Conservation (phyloP, 139 green algal species). For the Chlorella sp. region DNA sequence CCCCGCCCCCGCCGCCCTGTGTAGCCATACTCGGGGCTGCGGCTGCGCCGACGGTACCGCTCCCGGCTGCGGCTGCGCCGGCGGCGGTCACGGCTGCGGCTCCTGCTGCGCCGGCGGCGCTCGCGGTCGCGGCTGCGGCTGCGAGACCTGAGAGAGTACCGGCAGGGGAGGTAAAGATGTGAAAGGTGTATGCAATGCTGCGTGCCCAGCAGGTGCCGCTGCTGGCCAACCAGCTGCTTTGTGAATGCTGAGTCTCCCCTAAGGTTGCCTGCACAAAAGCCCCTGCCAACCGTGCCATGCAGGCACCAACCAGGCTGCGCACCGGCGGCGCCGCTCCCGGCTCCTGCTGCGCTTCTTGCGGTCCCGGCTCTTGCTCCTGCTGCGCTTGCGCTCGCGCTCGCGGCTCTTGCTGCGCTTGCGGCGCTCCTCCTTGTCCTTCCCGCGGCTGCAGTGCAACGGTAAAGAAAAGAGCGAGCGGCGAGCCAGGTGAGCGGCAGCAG, state of each 20-base stretch:
- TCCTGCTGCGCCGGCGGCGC: not conserved
- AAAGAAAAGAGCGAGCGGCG: not conserved
- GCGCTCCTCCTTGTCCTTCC: conserved; percentile 26
- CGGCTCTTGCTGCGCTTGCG: conserved; percentile 21
- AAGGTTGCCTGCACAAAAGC: no score
- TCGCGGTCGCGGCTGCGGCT: conserved; percentile 17
- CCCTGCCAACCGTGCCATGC: no score
- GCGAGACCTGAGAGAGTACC: not conserved
- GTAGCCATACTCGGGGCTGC: conserved; percentile 55
- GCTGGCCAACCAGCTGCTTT: no score
- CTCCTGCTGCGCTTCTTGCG: conserved; percentile 15
- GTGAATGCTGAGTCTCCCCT: no score
- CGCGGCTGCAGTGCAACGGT: not conserved
- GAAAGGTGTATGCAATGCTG: no score
- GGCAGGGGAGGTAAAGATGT: no score
- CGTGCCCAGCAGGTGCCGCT: no score
- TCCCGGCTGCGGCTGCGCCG: conserved; percentile 27
- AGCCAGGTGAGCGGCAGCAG: no score
- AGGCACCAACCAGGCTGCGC: no score
- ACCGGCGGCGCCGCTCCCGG: not conserved
- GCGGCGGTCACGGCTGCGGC: not conserved
- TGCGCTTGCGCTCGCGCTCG: conserved; percentile 2
- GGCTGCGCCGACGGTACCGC: conserved; percentile 27
- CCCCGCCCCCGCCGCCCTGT: conserved; percentile 44
- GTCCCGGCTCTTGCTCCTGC: not conserved